Evolutionary conservation across 2,329 filamentous ascomycete genomes (phyloP).

Genomic region (Sphaceloma murrayae): DNA sequence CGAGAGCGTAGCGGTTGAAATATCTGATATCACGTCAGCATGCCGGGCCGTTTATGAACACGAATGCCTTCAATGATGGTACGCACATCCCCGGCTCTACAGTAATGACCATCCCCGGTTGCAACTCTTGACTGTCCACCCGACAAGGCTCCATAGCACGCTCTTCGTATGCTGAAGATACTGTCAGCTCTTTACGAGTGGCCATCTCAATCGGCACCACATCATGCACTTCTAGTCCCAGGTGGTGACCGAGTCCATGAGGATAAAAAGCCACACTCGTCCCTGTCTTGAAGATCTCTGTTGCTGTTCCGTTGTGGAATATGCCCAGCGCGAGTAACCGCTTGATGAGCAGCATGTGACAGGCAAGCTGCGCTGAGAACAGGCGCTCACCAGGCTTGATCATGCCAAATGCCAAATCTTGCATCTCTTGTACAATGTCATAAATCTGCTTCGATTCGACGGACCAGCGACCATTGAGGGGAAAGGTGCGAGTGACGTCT

Average conservation of each 20-base stretch:
- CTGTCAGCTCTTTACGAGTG: neutral
- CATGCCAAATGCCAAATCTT: conserved; percentile 59
- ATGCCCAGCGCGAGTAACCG: conserved; percentile 65
- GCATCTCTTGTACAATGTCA: conserved; percentile 70
- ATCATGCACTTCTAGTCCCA: conserved; percentile 90
- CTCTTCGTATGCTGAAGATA: neutral
- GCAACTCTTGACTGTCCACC: conserved; percentile 24
- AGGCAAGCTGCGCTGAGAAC: conserved; percentile 62
- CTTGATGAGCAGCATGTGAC: conserved; percentile 60
- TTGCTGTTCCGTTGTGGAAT: conserved; percentile 48
- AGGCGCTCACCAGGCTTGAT: conserved; percentile 61
- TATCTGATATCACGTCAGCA: conserved; percentile 51
- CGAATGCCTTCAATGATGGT: neutral
- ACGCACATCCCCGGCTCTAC: conserved; percentile 43
- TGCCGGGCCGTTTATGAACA: too few species aligned
- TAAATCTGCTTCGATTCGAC: conserved; percentile 65
- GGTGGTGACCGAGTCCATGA: conserved; percentile 81
- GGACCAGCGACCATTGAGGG: conserved; percentile 61
- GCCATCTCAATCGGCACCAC: conserved; percentile 20
- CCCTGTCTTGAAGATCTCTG: conserved; percentile 63
- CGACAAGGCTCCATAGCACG: neutral
- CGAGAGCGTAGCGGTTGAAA: conserved; percentile 83
- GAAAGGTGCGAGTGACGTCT: conserved; percentile 83
- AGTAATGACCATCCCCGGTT: conserved; percentile 48
- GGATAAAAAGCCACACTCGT: conserved; percentile 89